Conservation (phyloP, 2,329 filamentous ascomycete species). For the Aspergillaceae sp. region DNA sequence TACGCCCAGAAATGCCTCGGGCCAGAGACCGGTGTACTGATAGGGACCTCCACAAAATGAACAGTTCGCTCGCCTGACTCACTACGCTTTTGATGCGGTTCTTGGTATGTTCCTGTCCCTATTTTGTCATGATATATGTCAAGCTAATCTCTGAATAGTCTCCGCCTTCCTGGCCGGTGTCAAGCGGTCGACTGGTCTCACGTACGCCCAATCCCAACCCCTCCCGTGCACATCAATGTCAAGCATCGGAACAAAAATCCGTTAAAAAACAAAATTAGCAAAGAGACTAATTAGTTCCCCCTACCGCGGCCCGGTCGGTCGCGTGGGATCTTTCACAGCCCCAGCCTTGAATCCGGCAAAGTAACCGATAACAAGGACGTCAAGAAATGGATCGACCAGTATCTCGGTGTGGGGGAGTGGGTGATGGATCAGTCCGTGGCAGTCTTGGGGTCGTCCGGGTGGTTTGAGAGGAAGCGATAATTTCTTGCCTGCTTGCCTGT, state of each 20-base stretch:
- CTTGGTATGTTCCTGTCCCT: slow-evolving; percentile 55
- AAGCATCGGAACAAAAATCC: neutral
- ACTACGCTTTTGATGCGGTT: slow-evolving; percentile 94
- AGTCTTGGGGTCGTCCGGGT: slow-evolving; percentile 76
- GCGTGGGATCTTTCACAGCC: slow-evolving; percentile 29
- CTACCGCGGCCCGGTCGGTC: slow-evolving; percentile 17
- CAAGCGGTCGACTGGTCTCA: slow-evolving; percentile 93
- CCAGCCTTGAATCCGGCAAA: slow-evolving; percentile 80
- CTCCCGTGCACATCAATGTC: neutral
- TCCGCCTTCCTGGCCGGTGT: slow-evolving; percentile 95
- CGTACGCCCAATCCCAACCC: slow-evolving; percentile 56
- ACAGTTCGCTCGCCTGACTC: slow-evolving; percentile 86
- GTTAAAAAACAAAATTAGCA: neutral
- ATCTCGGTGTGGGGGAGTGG: slow-evolving; percentile 91
- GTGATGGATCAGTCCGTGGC: slow-evolving; percentile 97
- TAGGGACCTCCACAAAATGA: slow-evolving; percentile 30
- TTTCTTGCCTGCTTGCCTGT: neutral
- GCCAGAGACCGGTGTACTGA: slow-evolving; percentile 41
- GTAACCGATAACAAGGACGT: slow-evolving; percentile 76
- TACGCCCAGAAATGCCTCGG: neutral
- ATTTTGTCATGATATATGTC: neutral
- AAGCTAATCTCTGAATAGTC: slow-evolving; percentile 45
- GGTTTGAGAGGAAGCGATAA: slow-evolving; percentile 83
- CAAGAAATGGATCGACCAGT: slow-evolving; percentile 83
- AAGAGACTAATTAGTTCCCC: slow-evolving; percentile 20